phyloP scores from a whole-genome alignment of 495 filamentous ascomycete genomes.

The Penicilliopsis zonata region DNA sequence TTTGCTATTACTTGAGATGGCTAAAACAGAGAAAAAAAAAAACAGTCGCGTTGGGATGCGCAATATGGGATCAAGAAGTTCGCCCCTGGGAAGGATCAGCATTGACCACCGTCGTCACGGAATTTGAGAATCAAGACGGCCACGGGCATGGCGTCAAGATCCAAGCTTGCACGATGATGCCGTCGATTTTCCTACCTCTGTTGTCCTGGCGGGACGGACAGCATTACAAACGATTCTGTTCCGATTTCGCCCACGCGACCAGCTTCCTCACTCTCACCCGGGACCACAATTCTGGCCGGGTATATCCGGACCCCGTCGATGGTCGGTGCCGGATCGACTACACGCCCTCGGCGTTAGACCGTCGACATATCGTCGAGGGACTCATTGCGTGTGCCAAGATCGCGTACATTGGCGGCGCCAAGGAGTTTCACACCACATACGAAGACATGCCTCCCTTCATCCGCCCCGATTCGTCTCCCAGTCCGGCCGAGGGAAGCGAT shows the following conservation, averaged over 20 bases:
- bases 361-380: slow-evolving; percentile 55
- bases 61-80: slow-evolving; percentile 51
- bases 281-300: slow-evolving; percentile 59
- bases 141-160: slow-evolving; percentile 77
- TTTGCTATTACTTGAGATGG: background rate
- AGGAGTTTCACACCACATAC: slow-evolving; percentile 56
- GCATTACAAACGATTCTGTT: slow-evolving; percentile 52
- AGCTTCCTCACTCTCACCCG: slow-evolving; percentile 58
- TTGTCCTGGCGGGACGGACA: slow-evolving; percentile 53
- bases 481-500: slow-evolving; percentile 16
- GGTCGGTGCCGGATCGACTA: slow-evolving; percentile 56
- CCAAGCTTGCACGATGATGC: slow-evolving; percentile 58
- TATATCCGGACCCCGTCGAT: slow-evolving; percentile 61
- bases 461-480: slow-evolving; percentile 35
- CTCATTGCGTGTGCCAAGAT: slow-evolving; percentile 62
- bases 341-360: slow-evolving; percentile 55
- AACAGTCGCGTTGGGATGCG: slow-evolving; percentile 41
- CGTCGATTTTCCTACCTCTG: slow-evolving; percentile 40
- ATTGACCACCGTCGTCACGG: slow-evolving; percentile 62
- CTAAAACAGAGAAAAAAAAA: slow-evolving; percentile 5
- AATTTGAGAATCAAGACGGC: slow-evolving; percentile 73
- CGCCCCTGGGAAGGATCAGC: slow-evolving; percentile 71
- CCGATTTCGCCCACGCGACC: slow-evolving; percentile 49
- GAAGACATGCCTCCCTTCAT: slow-evolving; percentile 55
- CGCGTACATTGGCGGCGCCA: slow-evolving; percentile 62